A percentile compares a stretch with the other conserved stretches of the same genome.
These are phyloP conservation scores for Angomonas ambiguus DNA, from an alignment of 208 protist genomes.

Conservation along the genomic window DNA sequence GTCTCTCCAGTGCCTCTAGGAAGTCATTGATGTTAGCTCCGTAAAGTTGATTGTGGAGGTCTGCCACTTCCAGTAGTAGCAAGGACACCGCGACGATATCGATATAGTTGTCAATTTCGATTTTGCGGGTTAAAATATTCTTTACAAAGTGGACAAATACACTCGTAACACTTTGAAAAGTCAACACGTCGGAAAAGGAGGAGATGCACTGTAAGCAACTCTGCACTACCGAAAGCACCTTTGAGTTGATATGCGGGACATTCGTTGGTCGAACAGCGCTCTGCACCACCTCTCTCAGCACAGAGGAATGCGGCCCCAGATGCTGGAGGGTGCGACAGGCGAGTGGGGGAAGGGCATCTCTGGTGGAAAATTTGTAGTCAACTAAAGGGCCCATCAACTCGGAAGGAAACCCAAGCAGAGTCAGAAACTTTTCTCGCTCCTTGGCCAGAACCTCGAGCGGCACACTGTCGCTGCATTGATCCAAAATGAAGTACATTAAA, in stretches of 20 bases:
- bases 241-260: slow-evolving; percentile 25
- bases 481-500: slow-evolving; percentile 67
- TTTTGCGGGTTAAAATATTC: background rate
- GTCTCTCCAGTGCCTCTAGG: slow-evolving; percentile 47
- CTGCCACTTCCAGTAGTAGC: slow-evolving; percentile 13
- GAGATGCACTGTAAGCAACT: background rate
- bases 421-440: slow-evolving; percentile 14
- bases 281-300: slow-evolving; percentile 8
- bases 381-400: background rate
- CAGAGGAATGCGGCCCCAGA: slow-evolving; percentile 50
- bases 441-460: slow-evolving; percentile 20
- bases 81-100: background rate
- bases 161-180: background rate
- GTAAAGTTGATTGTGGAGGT: background rate
- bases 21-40: slow-evolving; percentile 26
- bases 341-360: slow-evolving; percentile 23
- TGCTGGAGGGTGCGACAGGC: slow-evolving; percentile 44
- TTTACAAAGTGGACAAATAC: background rate
- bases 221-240: background rate
- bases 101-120: slow-evolving; percentile 8
- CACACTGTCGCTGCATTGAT: slow-evolving; percentile 68
- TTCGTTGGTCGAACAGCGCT: background rate
- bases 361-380: background rate
- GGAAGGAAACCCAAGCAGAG: background rate
- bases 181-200: background rate